Evolutionary conservation across 2,329 filamentous ascomycete genomes (phyloP), one percentile per base, ranked within the genome.

Genomic region (Camptophora hylomeconis): DNA sequence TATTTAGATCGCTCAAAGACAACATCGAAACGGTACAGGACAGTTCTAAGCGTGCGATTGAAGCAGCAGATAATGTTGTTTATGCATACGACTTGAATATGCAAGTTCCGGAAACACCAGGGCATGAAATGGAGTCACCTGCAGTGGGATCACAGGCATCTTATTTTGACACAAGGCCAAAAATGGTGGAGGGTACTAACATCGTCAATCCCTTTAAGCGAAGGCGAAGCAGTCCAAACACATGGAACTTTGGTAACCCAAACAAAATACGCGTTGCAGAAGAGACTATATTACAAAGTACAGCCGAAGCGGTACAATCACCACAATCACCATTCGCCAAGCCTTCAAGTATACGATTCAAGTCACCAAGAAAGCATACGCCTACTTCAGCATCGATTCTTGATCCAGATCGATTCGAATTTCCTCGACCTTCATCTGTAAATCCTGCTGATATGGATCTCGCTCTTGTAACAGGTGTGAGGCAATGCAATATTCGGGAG

Each of bases 41-140:
- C 45, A 80, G 74, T 47, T 77, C 76, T 31, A 66, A 74, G 45
- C 63, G 76, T 35, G 76, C 76, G 2, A 72, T 81, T 3, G 76
- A 80, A 50, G 76, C 76, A 12, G 76, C 76, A 5, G 76, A 81
- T 48, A 81, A 81, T 41, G 75, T 81, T 11, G 75, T 81, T 7
- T 74, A 80, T 50, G 76, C 76, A 8, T 80, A 80, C 42, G 76
- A 80, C 45, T 68, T 80, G 52, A 75, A 80, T 45, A 77, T 80
- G 72, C 70, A 76, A 42, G 65, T 81, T 22, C 75, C 76, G n/a
- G 71, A 76, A 38, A 71, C 67, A 8, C 70, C 68, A 5, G 51
- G 60, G 24, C 56, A 58, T 10, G 54, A 58, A 6, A 48, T 48
- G 22, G 52, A 56, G 5, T 45, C 49, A 12, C 41, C 52, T 11